Base-by-base conservation (phyloP, 2,329 filamentous ascomycete species). In the Sphaerulina vaccinii region DNA sequence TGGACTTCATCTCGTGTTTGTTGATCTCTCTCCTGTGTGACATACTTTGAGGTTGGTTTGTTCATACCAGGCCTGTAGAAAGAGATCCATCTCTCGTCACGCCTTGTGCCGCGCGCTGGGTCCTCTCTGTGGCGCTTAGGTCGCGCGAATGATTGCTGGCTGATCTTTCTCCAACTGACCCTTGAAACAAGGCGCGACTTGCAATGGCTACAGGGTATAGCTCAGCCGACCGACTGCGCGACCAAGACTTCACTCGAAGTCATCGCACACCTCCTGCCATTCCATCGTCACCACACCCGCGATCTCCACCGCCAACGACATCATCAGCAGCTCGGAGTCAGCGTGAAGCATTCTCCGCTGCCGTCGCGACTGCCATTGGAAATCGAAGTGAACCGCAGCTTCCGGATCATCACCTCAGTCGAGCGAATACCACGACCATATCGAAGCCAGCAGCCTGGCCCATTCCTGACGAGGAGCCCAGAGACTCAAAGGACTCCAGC, bases 181-280 rank as follows among this genome's bases (percentile, higher is more conserved):
- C 44, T 49, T 49, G 51, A 53, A 53, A 53, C 52, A 46, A 24
- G 22, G 15, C 27, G 42, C 18, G 42, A 36, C 27, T n/a, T 10
- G 24, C 36, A 27, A 62, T 62, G 59, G 59, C 59, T 29, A 54
- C 59, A 50, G 56, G 56, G 46, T 57, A 58, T 33, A 57, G 41
- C 32, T 55, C 51, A 40, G 58, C 55, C 24, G 52, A 52, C 29
- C 45, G 49, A 35, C 51, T 57, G 50, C 51, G 51, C 33, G 61
- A 62, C 32, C 52, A 49, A 27, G 60, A 63, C 54, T 63, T 62
- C 47, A 58, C 53, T 16, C 32, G 49, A 23, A 49, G 58, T 18
- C 62, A 63, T 51, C 58, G 62, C 35, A 18, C 51, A 23, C 54
- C 58, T 22, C 58, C 61, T 36, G 55, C 50, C 38, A 51, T 52